Conservation (phyloP, 1,139 yeast species). For the Kodamaea sp. region DNA sequence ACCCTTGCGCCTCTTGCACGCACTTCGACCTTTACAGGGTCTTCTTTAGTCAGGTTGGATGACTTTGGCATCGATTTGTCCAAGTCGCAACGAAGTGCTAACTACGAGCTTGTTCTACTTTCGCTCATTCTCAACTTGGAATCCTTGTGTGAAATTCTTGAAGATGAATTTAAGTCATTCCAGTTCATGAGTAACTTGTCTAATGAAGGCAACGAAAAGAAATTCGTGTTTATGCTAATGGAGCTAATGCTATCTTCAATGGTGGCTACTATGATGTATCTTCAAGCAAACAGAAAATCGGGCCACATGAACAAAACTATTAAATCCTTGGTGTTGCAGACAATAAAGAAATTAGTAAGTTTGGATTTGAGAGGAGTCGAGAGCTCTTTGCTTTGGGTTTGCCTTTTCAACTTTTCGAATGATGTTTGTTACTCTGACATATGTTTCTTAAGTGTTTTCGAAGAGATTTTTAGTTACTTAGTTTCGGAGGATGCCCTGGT, state of each 20-base stretch:
- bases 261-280: constrained; percentile 15
- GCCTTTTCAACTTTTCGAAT: constrained; percentile 30
- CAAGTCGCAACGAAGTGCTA: constrained; percentile 4
- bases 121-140: constrained; percentile 14
- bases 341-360: constrained; percentile 9
- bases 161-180: constrained; percentile 21
- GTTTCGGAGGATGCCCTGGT: constrained; percentile 11
- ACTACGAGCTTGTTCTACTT: constrained; percentile 9
- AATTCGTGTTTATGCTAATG: constrained; percentile 16
- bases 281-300: constrained; percentile 1
- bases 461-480: constrained; percentile 22
- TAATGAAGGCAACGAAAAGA: constrained; percentile 13
- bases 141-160: constrained; percentile 11
- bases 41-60: constrained; percentile 6
- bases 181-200: constrained; percentile 13
- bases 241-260: constrained; percentile 22
- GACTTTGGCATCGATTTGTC: constrained; percentile 12
- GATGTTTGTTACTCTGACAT: constrained; percentile 34
- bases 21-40: constrained; percentile 16
- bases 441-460: constrained; percentile 20
- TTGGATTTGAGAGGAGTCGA: constrained; percentile 3
- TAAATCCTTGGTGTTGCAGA: constrained; percentile 5
- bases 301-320: neutral
- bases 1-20: constrained; percentile 34
- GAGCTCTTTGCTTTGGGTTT: constrained; percentile 26